These are phyloP conservation scores for Bombardia bombarda DNA, from an alignment of 495 filamentous ascomycete genomes.

Conservation along the genomic window DNA sequence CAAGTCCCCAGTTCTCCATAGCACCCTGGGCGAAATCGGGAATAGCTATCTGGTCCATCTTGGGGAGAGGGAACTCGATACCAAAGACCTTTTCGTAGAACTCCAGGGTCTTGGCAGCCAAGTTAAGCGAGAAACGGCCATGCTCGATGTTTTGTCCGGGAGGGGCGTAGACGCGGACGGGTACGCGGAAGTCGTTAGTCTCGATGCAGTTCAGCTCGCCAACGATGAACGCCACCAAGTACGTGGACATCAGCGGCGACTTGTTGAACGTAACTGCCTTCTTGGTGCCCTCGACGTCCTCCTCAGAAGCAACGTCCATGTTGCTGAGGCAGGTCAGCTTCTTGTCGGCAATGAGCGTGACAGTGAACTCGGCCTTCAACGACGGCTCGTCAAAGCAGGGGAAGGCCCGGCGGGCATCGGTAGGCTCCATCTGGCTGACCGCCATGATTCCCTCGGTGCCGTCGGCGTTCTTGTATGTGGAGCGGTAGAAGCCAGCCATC, in stretches of 20 bases:
- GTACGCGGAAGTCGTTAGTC: slow-evolving; percentile 64
- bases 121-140: slow-evolving; percentile 59
- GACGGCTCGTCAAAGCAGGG: slow-evolving; percentile 75
- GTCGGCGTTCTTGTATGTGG: slow-evolving; percentile 60
- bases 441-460: slow-evolving; percentile 58
- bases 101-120: slow-evolving; percentile 58
- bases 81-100: slow-evolving; percentile 76
- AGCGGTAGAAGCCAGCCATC: slow-evolving; percentile 78
- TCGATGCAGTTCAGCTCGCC: slow-evolving; percentile 71
- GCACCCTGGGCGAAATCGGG: slow-evolving; percentile 89
- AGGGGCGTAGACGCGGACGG: slow-evolving; percentile 62
- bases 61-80: slow-evolving; percentile 59
- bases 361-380: slow-evolving; percentile 64
- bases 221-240: slow-evolving; percentile 67
- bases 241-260: slow-evolving; percentile 70
- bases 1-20: slow-evolving; percentile 99
- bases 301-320: slow-evolving; percentile 67
- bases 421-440: slow-evolving; percentile 78
- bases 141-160: slow-evolving; percentile 57
- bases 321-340: slow-evolving; percentile 69
- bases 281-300: slow-evolving; percentile 53
- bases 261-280: slow-evolving; percentile 69
- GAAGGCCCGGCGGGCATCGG: slow-evolving; percentile 65
- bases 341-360: slow-evolving; percentile 68
- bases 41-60: slow-evolving; percentile 98